Evolutionary conservation across 768 basidiomycete genomes (phyloP).

Genomic region (Rhodotorula kratochvilovae): DNA sequence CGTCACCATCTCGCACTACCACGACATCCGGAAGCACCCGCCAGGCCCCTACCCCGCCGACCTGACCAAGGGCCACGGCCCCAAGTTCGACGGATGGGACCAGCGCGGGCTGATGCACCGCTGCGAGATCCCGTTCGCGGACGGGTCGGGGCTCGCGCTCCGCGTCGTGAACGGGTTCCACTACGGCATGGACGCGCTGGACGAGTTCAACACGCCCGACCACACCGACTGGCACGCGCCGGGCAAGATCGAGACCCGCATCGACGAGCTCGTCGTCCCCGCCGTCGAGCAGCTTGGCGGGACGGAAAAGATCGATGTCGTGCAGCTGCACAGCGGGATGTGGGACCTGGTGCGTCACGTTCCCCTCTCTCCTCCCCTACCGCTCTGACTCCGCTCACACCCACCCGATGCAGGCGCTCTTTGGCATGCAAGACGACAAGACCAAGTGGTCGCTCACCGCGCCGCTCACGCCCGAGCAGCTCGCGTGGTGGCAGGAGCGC

Average conservation of each 20-base stretch:
- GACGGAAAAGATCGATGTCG: constrained; percentile 28
- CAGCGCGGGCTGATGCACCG: constrained; percentile 36
- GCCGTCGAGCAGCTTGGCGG: constrained; percentile 35
- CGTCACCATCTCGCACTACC: constrained; percentile 33
- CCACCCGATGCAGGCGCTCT: constrained; percentile 20
- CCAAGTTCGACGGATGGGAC: constrained; percentile 36
- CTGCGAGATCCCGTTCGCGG: constrained; percentile 32
- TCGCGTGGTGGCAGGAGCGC: constrained; percentile 40
- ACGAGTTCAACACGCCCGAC: constrained; percentile 39
- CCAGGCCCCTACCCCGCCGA: constrained; percentile 21
- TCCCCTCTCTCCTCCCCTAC: background rate
- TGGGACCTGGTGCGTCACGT: constrained; percentile 29
- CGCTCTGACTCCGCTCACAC: background rate
- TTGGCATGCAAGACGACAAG: constrained; percentile 40
- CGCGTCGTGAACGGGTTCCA: constrained; percentile 37
- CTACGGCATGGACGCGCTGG: constrained; percentile 40
- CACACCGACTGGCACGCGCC: constrained; percentile 38
- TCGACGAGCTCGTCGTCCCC: constrained; percentile 32
- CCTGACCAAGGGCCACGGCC: constrained; percentile 28
- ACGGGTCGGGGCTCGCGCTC: constrained; percentile 19
- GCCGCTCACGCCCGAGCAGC: constrained; percentile 34
- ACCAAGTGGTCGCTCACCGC: constrained; percentile 26
- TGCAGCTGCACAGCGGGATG: constrained; percentile 36
- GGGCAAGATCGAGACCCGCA: constrained; percentile 32
- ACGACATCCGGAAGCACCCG: constrained; percentile 25